Conservation (phyloP, 2,329 filamentous ascomycete genomes). For the Monosporascus sp. region DNA sequence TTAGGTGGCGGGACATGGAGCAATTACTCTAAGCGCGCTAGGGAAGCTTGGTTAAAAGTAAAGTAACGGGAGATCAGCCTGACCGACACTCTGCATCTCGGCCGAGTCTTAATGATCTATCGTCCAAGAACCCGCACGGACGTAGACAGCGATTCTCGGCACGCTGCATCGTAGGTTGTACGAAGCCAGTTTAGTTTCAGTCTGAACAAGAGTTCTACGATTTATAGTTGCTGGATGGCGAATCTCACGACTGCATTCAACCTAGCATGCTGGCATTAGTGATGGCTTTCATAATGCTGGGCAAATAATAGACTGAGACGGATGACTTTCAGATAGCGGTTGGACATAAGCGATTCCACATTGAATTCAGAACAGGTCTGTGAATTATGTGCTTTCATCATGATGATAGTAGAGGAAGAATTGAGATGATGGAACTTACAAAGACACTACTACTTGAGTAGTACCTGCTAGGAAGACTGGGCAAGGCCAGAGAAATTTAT, state of each 20-base stretch:
- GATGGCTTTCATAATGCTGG: background rate
- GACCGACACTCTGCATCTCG: too few relatives aligned
- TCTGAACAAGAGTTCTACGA: too few relatives aligned
- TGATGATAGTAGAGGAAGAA: slow-evolving; percentile 37
- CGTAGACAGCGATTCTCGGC: too few relatives aligned
- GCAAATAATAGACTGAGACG: background rate
- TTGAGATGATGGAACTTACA: slow-evolving; percentile 32
- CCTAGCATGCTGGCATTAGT: slow-evolving; percentile 4
- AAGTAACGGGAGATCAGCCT: too few relatives aligned
- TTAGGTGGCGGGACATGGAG: slow-evolving; percentile 1
- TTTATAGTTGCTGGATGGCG: too few relatives aligned
- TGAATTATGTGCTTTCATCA: slow-evolving; percentile 71
- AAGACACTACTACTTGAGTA: slow-evolving; percentile 8
- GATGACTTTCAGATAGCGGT: slow-evolving; percentile 68
- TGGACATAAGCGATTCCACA: slow-evolving; percentile 73
- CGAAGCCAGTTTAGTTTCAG: too few relatives aligned
- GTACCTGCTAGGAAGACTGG: background rate
- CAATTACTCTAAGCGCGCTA: background rate
- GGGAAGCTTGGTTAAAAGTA: too few relatives aligned
- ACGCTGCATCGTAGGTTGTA: too few relatives aligned
- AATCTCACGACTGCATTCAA: too few relatives aligned
- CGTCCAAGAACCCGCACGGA: too few relatives aligned
- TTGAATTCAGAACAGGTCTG: slow-evolving; percentile 75
- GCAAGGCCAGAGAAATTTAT: background rate
- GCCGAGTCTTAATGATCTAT: too few relatives aligned